phyloP scores from a whole-genome alignment of 176 grass and related monocot genomes.

The Oryza glumipatula region DNA sequence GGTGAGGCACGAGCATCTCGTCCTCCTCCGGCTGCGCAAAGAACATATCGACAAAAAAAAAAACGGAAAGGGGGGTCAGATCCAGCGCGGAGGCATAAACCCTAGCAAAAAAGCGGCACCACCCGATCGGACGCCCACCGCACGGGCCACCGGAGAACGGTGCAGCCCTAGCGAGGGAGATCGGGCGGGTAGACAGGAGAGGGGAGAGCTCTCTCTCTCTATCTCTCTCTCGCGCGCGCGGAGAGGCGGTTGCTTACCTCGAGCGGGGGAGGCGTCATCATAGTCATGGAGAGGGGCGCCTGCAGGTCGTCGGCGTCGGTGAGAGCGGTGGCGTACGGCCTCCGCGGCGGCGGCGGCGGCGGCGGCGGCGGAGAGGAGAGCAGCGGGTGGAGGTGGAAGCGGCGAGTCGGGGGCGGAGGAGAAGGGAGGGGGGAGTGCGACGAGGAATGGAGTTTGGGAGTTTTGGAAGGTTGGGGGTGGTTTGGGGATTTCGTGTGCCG shows the following conservation, averaged over 20 bases:
- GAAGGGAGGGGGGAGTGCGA: background rate
- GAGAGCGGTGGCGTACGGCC: background rate
- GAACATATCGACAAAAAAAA: background rate
- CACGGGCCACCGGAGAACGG: background rate
- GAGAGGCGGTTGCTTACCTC: constrained; percentile 52
- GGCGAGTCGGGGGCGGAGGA: constrained; percentile 5
- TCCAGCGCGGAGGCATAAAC: constrained; percentile 45
- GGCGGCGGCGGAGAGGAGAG: background rate
- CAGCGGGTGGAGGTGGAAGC: constrained; percentile 10
- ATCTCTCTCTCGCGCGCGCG: background rate
- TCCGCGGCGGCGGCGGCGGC: too few relatives aligned
- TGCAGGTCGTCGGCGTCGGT: background rate
- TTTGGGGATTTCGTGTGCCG: background rate
- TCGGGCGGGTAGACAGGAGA: background rate
- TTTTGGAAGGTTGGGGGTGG: background rate
- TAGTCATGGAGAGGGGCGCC: constrained; percentile 48
- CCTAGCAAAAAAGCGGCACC: constrained; percentile 20
- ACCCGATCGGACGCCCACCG: background rate
- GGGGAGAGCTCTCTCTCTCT: background rate
- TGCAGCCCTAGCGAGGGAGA: background rate
- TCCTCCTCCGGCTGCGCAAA: constrained; percentile 66
- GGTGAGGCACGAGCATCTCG: constrained; percentile 82
- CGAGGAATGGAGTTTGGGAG: background rate
- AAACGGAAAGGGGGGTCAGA: constrained; percentile 41
- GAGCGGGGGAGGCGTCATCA: constrained; percentile 72